phyloP scores from a whole-genome alignment of 169 alveolate species.

The Plasmodium malariae region DNA sequence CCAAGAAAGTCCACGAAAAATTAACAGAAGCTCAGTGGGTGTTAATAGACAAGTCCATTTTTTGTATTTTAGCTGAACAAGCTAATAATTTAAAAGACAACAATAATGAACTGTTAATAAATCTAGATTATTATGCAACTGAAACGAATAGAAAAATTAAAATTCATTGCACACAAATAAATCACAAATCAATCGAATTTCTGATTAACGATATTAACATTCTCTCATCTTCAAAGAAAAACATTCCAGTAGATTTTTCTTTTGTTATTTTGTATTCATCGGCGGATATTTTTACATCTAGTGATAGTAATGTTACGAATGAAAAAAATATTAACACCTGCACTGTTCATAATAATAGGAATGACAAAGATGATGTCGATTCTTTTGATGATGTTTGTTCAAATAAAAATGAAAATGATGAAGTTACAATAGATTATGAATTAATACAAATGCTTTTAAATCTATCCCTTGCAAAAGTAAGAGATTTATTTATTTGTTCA shows the following conservation, averaged over 20 bases:
- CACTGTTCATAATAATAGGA: not conserved
- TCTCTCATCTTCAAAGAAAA: conserved; percentile 2
- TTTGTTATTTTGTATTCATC: conserved; percentile 36
- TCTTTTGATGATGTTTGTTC: not conserved
- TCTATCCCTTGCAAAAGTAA: conserved; percentile 41
- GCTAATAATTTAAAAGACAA: conserved; percentile 67
- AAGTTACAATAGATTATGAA: conserved; percentile 37
- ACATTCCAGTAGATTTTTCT: conserved; percentile 47
- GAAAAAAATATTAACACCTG: not conserved
- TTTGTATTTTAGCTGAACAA: conserved; percentile 72
- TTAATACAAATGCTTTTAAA: conserved; percentile 45
- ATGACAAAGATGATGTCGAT: not conserved
- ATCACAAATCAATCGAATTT: conserved; percentile 49
- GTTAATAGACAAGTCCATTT: conserved; percentile 71
- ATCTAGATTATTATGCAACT: conserved; percentile 2
- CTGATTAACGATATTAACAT: conserved; percentile 32
- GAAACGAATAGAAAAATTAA: conserved; percentile 6
- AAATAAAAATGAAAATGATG: not conserved
- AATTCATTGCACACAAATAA: conserved; percentile 75
- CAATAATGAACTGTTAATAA: conserved; percentile 47
- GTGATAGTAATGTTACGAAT: not conserved
- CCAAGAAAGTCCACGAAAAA: conserved; percentile 55
- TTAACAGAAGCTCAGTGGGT: conserved; percentile 72
- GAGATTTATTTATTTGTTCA: conserved; percentile 74
- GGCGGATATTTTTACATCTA: not conserved